phyloP scores from a whole-genome alignment of 1,139 yeast species.

The Blastobotrys aristatus region DNA sequence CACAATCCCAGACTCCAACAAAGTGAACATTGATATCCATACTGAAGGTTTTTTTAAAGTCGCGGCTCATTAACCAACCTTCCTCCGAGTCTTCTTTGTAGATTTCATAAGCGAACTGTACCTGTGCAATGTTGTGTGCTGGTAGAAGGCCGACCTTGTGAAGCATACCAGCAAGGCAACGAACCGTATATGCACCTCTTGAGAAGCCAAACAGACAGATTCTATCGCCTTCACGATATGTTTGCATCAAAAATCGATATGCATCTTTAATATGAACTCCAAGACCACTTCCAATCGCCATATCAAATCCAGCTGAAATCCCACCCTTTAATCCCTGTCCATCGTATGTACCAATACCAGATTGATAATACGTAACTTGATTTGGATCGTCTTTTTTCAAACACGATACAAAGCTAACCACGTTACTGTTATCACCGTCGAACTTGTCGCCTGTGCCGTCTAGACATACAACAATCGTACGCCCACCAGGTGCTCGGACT shows the following conservation, averaged over 20 bases:
- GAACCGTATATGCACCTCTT: slow-evolving; percentile 39
- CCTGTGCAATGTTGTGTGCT: slow-evolving; percentile 14
- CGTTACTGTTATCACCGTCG: slow-evolving; percentile 37
- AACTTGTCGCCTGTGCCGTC: slow-evolving; percentile 40
- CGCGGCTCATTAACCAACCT: slow-evolving; percentile 12
- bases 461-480: slow-evolving; percentile 32
- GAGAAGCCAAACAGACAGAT: slow-evolving; percentile 39
- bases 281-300: slow-evolving; percentile 35
- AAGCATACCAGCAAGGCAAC: slow-evolving; percentile 40
- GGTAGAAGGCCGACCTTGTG: slow-evolving; percentile 23
- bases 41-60: slow-evolving; percentile 13
- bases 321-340: slow-evolving; percentile 19
- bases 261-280: slow-evolving; percentile 37
- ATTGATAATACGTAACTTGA: slow-evolving; percentile 38
- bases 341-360: slow-evolving; percentile 37
- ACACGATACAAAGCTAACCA: slow-evolving; percentile 32
- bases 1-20: slow-evolving; percentile 41
- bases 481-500: not conserved
- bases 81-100: slow-evolving; percentile 14
- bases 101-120: slow-evolving; percentile 15
- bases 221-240: slow-evolving; percentile 33
- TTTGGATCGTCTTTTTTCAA: slow-evolving; percentile 30
- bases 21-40: slow-evolving; percentile 29
- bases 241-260: slow-evolving; percentile 33
- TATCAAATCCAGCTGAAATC: slow-evolving; percentile 27